Evolutionary conservation across 495 filamentous ascomycete species (phyloP), one percentile per base, ranked within the genome.

Genomic region (Cercophora sp.): DNA sequence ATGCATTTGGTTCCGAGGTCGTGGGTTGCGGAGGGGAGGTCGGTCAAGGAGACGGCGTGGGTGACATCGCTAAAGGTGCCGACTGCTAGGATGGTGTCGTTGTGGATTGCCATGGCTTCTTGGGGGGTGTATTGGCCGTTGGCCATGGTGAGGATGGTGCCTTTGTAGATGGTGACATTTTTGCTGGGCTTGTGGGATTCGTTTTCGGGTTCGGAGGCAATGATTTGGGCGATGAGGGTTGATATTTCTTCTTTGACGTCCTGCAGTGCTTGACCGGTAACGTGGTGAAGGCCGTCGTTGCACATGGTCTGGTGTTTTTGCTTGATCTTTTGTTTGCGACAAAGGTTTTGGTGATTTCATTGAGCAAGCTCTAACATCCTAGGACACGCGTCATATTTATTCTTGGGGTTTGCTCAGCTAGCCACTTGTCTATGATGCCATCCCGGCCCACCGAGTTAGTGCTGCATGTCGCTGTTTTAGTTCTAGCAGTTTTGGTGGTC

Each of bases 71-170:
- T 19, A n/a, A 16, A 16, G 8, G 36, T 43, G 24, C 52, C 45
- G 11, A 55, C 44, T 5, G 45, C 44, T 1, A 49, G 6, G 24
- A 55, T 42, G 2, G 44, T 48, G 36, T 55, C 52, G 26, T 45
- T 45, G 25, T 39, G 20, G 25, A 55, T 16, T 4, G 52, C 44
- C 15, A 55, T 43, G 2, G 52, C 32, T 27, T 55, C 52, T 13
- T 5, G 40, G 5, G 44, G 44, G 36, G 5, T 48, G 45, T 48
- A 48, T 2, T 42, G 41, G 25, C 44, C 52, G 8, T 8, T 11
- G 2, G 52, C 52, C 52, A 55, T 48, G n/a, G 52, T 55, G 15
- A 55, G 16, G 27, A 55, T 55, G 36, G 16, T 43, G 3, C 52
- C 45, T 6, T n/a, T 5, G 15, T 48, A 48, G 11, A 48, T 41